A percentile compares a stretch with the other conserved stretches of the same genome.
Evolutionary conservation across 1,284 basidiomycete genomes (phyloP).

Genomic region (Polyporus tsugae): DNA sequence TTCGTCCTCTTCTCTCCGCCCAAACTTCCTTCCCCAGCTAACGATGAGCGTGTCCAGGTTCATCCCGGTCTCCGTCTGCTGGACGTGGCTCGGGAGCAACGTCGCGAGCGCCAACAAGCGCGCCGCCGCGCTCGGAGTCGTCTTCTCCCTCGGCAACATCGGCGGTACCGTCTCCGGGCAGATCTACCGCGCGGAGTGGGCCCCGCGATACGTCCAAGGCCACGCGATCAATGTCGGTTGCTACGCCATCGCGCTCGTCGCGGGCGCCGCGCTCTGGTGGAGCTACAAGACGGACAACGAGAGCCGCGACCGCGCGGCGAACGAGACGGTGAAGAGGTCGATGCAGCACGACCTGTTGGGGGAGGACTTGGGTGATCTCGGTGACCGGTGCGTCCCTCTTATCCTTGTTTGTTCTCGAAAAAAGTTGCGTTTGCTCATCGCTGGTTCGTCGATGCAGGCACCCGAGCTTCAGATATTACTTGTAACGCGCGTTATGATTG

Average conservation of each 20-base stretch:
- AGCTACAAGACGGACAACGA: constrained; percentile 41
- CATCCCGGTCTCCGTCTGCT: constrained; percentile 42
- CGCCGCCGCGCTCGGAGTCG: constrained; percentile 40
- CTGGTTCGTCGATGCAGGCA: constrained; percentile 29
- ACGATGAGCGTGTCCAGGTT: constrained; percentile 33
- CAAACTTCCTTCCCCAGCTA: not conserved
- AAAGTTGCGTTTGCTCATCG: not conserved
- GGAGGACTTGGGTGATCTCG: constrained; percentile 41
- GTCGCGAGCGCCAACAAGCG: constrained; percentile 43
- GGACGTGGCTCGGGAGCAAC: constrained; percentile 42
- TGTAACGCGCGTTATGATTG: constrained; percentile 11
- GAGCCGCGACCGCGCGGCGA: constrained; percentile 34
- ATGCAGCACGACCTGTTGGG: constrained; percentile 36
- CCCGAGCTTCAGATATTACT: constrained; percentile 41
- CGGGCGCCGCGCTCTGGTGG: constrained; percentile 38
- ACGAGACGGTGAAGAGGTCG: constrained; percentile 20
- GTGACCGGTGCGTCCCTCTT: constrained; percentile 39
- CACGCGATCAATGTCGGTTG: constrained; percentile 44
- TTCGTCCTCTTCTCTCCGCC: not conserved
- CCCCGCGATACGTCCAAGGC: constrained; percentile 43
- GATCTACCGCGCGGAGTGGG: constrained; percentile 44
- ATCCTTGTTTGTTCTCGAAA: no score
- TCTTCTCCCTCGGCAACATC: constrained; percentile 43
- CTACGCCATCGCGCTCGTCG: constrained; percentile 39
- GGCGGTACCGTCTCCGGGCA: constrained; percentile 42